A percentile compares a stretch with the other conserved stretches of the same genome.
Evolutionary conservation across 1,284 basidiomycete species (phyloP).

Genomic region (Athelia sp.): DNA sequence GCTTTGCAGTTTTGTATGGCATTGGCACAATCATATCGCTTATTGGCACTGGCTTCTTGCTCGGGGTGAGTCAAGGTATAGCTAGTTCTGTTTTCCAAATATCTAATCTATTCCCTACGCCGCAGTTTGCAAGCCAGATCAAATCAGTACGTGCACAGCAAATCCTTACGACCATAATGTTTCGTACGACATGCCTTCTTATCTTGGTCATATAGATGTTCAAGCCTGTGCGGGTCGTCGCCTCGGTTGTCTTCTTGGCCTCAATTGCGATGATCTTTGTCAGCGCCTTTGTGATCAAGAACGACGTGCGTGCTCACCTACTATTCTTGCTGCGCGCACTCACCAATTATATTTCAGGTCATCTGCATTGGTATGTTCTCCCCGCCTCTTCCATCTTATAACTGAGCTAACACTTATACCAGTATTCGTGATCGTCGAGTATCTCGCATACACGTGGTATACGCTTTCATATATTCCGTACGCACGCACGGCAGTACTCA

Average conservation of each 20-base stretch:
- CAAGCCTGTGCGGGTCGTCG: constrained; percentile 85
- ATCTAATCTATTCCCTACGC: constrained; percentile 3
- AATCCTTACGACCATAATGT: background rate
- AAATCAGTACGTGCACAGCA: constrained; percentile 55
- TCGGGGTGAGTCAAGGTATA: constrained; percentile 56
- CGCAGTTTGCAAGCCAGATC: constrained; percentile 72
- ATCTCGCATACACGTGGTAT: constrained; percentile 84
- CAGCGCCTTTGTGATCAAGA: constrained; percentile 70
- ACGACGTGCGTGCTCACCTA: constrained; percentile 50
- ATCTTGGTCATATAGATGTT: constrained; percentile 65
- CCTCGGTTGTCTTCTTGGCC: constrained; percentile 74
- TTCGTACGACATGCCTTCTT: constrained; percentile 5
- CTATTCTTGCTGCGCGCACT: constrained; percentile 2
- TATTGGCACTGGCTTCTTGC: constrained; percentile 85
- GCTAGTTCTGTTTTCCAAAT: background rate
- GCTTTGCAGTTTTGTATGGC: constrained; percentile 68
- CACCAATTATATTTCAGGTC: constrained; percentile 2
- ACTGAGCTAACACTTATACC: constrained; percentile 26
- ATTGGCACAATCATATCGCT: constrained; percentile 82
- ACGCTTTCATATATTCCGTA: constrained; percentile 84
- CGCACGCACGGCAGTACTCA: constrained; percentile 69
- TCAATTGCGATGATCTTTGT: constrained; percentile 79
- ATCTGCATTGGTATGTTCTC: background rate
- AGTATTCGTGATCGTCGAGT: constrained; percentile 87
- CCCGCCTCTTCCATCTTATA: constrained; percentile 24